These are phyloP conservation scores for Bremia lactucae DNA, from an alignment of 352 stramenopile genomes.

Conservation along the genomic window DNA sequence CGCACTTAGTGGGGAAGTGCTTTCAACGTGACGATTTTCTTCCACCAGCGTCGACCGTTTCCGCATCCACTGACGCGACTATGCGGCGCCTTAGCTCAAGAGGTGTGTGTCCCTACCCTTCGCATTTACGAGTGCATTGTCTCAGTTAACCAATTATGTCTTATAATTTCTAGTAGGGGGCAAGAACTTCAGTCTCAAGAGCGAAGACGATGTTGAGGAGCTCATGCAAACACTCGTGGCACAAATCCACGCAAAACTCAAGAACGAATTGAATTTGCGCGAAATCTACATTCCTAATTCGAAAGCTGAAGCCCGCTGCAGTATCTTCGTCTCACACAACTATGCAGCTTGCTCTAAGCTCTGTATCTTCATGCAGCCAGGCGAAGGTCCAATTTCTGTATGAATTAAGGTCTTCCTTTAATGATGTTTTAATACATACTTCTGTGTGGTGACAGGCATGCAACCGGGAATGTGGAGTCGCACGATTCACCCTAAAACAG, in stretches of 20 bases:
- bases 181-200: constrained; percentile 74
- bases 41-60: constrained; percentile 8
- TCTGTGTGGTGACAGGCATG: constrained; percentile 24
- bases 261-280: constrained; percentile 70
- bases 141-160: too few species aligned
- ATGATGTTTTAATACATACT: background rate
- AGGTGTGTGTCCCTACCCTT: constrained; percentile 15
- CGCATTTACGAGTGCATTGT: too few species aligned
- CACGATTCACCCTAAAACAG: constrained; percentile 65
- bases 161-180: constrained; percentile 26
- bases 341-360: constrained; percentile 72
- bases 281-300: constrained; percentile 85
- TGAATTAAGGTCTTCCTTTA: background rate
- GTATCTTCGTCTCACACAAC: constrained; percentile 78
- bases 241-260: constrained; percentile 80
- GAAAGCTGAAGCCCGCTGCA: constrained; percentile 78
- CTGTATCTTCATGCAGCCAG: constrained; percentile 73
- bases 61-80: too few species aligned
- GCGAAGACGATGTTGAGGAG: constrained; percentile 75
- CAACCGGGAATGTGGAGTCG: constrained; percentile 66
- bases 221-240: constrained; percentile 75
- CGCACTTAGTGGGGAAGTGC: constrained; percentile 12
- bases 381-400: constrained; percentile 23
- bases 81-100: constrained; percentile 52
- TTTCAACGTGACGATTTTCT: constrained; percentile 12